Percentiles rank a stretch among this genome's conserved stretches.
These are phyloP conservation scores for Globisporangium lucens DNA, from an alignment of 352 stramenopile species.

Conservation along the genomic window DNA sequence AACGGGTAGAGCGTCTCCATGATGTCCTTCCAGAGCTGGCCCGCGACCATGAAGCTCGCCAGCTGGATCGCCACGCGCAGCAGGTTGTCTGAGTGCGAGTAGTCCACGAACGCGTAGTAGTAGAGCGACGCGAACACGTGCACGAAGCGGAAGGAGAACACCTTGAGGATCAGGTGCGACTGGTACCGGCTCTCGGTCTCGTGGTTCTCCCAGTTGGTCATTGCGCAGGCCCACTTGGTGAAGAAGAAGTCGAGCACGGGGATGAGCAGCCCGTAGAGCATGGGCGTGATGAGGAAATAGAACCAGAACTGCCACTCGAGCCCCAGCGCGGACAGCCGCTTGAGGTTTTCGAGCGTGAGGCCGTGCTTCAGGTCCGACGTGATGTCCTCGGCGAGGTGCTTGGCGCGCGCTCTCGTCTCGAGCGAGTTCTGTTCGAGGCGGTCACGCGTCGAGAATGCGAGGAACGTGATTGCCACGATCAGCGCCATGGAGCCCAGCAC, in stretches of 20 bases:
- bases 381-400: slow-evolving; percentile 50
- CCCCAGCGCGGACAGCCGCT: slow-evolving; percentile 50
- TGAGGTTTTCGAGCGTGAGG: slow-evolving; percentile 61
- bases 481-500: slow-evolving; percentile 55
- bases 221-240: slow-evolving; percentile 73
- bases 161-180: slow-evolving; percentile 97
- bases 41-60: slow-evolving; percentile 92
- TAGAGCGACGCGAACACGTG: slow-evolving; percentile 96
- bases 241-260: slow-evolving; percentile 78
- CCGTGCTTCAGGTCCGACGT: slow-evolving; percentile 31
- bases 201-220: slow-evolving; percentile 96
- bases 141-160: slow-evolving; percentile 97
- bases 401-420: slow-evolving; percentile 36
- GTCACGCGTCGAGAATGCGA: slow-evolving; percentile 79
- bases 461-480: slow-evolving; percentile 56
- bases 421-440: slow-evolving; percentile 58
- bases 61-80: slow-evolving; percentile 91
- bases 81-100: slow-evolving; percentile 44
- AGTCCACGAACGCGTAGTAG: slow-evolving; percentile 91
- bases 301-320: slow-evolving; percentile 81
- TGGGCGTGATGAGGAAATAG: slow-evolving; percentile 80
- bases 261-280: slow-evolving; percentile 86
- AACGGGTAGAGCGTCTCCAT: slow-evolving; percentile 89
- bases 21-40: slow-evolving; percentile 93
- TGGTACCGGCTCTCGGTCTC: slow-evolving; percentile 79